Evolutionary conservation across 768 basidiomycete species (phyloP).

Genomic region (Russula sp.): DNA sequence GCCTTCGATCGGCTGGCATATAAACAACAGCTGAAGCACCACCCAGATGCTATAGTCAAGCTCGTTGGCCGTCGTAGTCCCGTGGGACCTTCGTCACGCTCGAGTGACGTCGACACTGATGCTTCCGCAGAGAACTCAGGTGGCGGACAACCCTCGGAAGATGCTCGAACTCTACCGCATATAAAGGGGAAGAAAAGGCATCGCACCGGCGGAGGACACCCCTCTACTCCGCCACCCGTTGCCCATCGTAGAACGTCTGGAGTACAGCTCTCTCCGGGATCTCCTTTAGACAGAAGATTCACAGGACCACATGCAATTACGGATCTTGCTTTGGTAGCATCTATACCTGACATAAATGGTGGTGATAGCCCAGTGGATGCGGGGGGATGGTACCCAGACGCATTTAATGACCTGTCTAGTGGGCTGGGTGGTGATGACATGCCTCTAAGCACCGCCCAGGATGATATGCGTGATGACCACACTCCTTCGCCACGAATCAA

Average conservation of each 20-base stretch:
- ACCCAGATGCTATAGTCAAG: constrained; percentile 69
- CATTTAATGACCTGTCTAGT: constrained; percentile 16
- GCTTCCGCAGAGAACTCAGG: background rate
- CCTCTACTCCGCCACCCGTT: background rate
- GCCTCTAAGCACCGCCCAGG: background rate
- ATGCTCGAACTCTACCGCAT: background rate
- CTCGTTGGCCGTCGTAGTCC: constrained; percentile 38
- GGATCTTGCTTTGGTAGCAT: background rate
- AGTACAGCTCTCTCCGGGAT: background rate
- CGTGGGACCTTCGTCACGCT: constrained; percentile 25
- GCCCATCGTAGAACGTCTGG: background rate
- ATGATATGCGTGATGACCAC: background rate
- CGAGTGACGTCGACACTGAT: constrained; percentile 3
- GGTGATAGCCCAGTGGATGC: background rate
- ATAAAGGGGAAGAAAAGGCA: constrained; percentile 13
- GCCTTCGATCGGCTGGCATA: constrained; percentile 54
- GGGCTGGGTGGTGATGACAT: constrained; percentile 2
- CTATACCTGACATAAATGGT: background rate
- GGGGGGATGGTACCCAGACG: constrained; percentile 16
- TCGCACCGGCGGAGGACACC: background rate
- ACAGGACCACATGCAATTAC: background rate
- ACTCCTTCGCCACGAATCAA: constrained; percentile 6
- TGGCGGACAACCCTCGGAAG: background rate
- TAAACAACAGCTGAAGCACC: constrained; percentile 47
- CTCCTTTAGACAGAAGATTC: background rate